These are phyloP conservation scores for Solanum infundibuliforme DNA, from an alignment of 257 asterid species.

Conservation along the genomic window DNA sequence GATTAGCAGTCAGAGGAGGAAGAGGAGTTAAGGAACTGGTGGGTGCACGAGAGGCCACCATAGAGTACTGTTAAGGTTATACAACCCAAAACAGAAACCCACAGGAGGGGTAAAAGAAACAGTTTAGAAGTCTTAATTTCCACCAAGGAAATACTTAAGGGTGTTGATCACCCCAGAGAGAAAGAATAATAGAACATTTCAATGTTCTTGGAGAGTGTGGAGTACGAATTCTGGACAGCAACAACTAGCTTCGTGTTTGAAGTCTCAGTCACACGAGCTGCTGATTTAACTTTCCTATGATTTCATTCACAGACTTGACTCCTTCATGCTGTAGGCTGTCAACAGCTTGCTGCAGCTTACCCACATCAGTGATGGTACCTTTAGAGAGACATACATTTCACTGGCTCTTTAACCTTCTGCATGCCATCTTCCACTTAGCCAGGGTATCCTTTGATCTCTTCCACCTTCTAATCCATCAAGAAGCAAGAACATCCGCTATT, in stretches of 20 bases:
- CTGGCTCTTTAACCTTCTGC: not conserved
- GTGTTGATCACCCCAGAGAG: not conserved
- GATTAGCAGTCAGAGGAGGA: not conserved
- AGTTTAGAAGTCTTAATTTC: not conserved
- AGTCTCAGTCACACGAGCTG: not conserved
- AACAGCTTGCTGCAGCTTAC: not conserved
- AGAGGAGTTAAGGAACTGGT: not conserved
- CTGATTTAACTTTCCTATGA: not conserved
- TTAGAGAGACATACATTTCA: not conserved
- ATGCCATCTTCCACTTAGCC: not conserved
- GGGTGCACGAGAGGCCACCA: not conserved
- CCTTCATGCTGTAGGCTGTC: not conserved
- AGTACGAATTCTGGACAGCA: not conserved
- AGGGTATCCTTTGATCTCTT: not conserved
- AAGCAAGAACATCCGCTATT: not conserved
- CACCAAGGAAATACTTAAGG: not conserved
- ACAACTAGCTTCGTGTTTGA: not conserved
- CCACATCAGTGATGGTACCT: not conserved
- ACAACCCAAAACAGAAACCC: not conserved
- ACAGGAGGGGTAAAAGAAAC: not conserved
- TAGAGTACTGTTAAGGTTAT: not conserved
- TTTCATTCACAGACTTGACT: not conserved
- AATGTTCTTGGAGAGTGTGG: not conserved
- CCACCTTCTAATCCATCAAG: not conserved
- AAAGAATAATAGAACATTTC: not conserved